Evolutionary conservation across 169 alveolate species (phyloP), one percentile per base, ranked within the genome.

Genomic region (Plasmodium coatneyi): DNA sequence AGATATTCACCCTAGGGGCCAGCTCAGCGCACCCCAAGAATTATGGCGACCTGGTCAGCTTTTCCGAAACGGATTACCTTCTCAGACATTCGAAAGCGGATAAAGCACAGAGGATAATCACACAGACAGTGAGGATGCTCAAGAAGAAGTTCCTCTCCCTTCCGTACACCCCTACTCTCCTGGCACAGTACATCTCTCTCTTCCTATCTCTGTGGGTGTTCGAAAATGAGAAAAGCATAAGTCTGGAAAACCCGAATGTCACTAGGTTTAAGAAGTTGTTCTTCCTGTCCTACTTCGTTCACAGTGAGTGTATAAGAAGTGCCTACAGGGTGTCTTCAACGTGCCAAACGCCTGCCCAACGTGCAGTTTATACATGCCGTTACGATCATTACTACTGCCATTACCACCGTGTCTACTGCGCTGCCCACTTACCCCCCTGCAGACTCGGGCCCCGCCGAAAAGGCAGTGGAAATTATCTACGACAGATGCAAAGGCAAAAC

Each of bases 201-300:
- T 72, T 84, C 30, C 84, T 84, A 19, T 84, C 93, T 25, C 41
- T 84, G n/a, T 84, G 93, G 93, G 86, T 84, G 12, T 84, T 84
- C 80, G 93, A 84, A 74, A 56, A 56, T 30, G 86, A 84, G 60
- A 74, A 46, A 19, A 19, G 34, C 16, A 49, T 84, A 30, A 46
- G 80, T 5, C 10, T 84, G 16, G 52, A 74, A 9, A 84, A 84
- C 32, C 80, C 84, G 0, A 84, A 84, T n/a, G 54, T 84, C 12
- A 46, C 83, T 7, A 28, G 93, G 32, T 84, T 84, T 52, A 84
- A 84, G 41, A 84, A 84, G 60, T 25, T 84, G 6, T 84, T 84
- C 39, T 84, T 84, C 71, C 80, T 84, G 1, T 22, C 93, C 1
- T 84, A 72, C 52, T 84, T 84, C 6, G 84, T 84, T 16, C 93